Percentiles rank a stretch among this genome's conserved stretches.
phyloP scores from a whole-genome alignment of 768 basidiomycete genomes.

The Mycena metata region DNA sequence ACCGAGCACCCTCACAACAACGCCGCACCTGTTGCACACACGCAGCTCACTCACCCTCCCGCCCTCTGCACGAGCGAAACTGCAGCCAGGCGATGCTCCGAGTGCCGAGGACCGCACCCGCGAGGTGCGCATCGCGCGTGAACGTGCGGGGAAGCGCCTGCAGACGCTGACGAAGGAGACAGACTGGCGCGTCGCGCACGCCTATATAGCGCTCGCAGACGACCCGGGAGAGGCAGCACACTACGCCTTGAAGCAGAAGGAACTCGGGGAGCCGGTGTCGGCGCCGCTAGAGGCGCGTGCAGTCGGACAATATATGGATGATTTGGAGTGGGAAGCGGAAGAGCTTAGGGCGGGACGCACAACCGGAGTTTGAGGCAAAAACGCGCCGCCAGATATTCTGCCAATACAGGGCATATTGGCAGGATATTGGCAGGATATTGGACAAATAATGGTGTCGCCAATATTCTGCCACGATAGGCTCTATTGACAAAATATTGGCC shows the following conservation, averaged over 20 bases:
- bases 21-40: conserved; percentile 82
- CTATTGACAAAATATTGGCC: no score
- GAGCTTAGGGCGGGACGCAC: conserved; percentile 48
- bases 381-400: no score
- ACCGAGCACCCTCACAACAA: conserved; percentile 72
- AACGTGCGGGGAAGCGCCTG: conserved; percentile 70
- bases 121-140: conserved; percentile 60
- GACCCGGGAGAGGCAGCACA: conserved; percentile 48
- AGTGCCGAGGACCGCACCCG: conserved; percentile 50
- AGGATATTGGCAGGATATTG: no score
- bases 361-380: no score
- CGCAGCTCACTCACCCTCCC: conserved; percentile 70
- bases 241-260: conserved; percentile 46
- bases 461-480: no score
- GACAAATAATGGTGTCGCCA: no score
- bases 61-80: conserved; percentile 51
- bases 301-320: conserved; percentile 72
- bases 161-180: conserved; percentile 78
- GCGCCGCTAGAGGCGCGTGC: conserved; percentile 62
- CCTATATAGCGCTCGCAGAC: conserved; percentile 79
- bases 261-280: conserved; percentile 45
- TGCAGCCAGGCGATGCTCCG: conserved; percentile 36
- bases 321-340: conserved; percentile 75
- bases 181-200: conserved; percentile 75
- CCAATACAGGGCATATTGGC: no score